Evolutionary conservation across 257 asterid genomes (phyloP), one percentile per base, ranked within the genome.

Genomic region (Misopates orontium): DNA sequence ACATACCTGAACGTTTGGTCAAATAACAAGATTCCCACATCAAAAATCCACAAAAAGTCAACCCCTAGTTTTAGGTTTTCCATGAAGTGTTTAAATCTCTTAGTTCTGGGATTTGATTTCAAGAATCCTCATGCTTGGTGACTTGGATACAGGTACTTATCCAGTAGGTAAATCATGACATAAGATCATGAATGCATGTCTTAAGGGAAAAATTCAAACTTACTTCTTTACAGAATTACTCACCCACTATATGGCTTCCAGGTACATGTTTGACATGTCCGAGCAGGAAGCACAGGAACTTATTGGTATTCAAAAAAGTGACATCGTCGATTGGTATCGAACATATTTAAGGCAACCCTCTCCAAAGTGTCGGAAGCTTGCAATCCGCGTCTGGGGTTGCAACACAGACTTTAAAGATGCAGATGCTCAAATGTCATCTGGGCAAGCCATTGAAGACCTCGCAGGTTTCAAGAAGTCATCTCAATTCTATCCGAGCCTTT

Each of bases 181-280:
- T 36, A 16, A 18, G 20, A 13, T 11, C 14, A 17, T 22, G 19
- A 28, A 50, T 51, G 70, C 52, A 61, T 19, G 21, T 4, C 42
- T 36, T 2, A 21, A 51, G 36, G 36, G 18, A 42, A 45, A 70
- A 53, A 28, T 48, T 32, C 6, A 13, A 47, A 8, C 25, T 60
- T 25, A 23, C 22, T 49, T 36, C 56, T 8, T 40, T 40, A 25
- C 53, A 50, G 49, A 12, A 57, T 41, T 53, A 45, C 69, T 25
- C 22, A 23, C 52, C 21, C 48, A 32, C 23, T 45, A 9, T 42
- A 56, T 80, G 73, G 56, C 23, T 79, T 70, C 72, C 85, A 94
- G 99, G 95, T 94, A 90, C 72, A 88, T 94, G 95, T 94, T 94
- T 64, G 96, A 94, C 78, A 45, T 90, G 69, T 83, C 91, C 11